These are phyloP conservation scores for Gnomoniopsis sp. DNA, from an alignment of 2,329 filamentous ascomycete species.

Conservation along the genomic window DNA sequence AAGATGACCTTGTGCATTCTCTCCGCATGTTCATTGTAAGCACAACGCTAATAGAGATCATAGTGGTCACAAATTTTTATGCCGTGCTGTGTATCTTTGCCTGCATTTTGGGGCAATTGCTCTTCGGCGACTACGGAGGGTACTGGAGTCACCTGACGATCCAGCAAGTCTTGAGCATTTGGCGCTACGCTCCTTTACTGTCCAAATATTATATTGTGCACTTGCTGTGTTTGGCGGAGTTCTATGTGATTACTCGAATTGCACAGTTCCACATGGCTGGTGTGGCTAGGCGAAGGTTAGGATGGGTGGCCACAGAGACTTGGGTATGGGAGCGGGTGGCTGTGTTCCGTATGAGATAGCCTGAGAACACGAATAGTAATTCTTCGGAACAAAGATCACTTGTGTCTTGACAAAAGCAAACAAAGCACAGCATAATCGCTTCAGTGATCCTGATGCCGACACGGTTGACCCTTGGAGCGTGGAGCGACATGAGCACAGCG, in stretches of 20 bases:
- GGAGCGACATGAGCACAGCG: too few species aligned
- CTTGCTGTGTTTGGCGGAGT: neutral
- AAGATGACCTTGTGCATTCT: neutral
- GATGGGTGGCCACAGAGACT: neutral
- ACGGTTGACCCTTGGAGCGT: too few species aligned
- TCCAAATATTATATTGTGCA: neutral
- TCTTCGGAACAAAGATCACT: too few species aligned
- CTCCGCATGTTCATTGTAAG: neutral
- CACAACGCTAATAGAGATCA: neutral
- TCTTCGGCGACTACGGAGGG: neutral
- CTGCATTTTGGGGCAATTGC: neutral
- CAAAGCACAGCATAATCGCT: neutral
- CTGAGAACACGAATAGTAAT: too few species aligned
- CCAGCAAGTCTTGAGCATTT: neutral
- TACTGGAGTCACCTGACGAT: neutral
- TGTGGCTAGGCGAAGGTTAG: neutral
- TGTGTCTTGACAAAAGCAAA: too few species aligned
- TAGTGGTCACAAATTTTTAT: neutral
- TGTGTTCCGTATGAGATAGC: neutral
- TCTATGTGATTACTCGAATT: neutral
- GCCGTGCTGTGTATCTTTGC: neutral
- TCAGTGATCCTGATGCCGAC: too few species aligned
- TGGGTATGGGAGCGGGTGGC: neutral
- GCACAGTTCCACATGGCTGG: neutral
- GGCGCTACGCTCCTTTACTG: neutral